Conservation (phyloP, 176 grass and related monocot genomes). For the Rhipidocladum racemiflorum region DNA sequence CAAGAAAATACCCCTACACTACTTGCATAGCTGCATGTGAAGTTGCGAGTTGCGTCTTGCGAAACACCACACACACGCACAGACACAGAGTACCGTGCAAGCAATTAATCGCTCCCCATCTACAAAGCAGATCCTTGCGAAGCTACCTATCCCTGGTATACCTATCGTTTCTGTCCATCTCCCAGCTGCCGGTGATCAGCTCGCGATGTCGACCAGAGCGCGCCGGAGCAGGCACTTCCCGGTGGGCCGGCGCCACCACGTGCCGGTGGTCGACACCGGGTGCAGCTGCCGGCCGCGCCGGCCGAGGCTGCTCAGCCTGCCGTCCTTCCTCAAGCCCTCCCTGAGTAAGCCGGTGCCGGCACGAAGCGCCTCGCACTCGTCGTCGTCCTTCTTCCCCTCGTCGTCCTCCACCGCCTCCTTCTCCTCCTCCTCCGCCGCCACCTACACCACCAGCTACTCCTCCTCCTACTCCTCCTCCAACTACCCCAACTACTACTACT, state of each 20-base stretch:
- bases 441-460: constrained; percentile 25
- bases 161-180: neutral
- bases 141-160: neutral
- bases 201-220: neutral
- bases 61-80: neutral
- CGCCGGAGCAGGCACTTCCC: constrained; percentile 32
- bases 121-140: neutral
- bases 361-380: neutral
- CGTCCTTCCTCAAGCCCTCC: constrained; percentile 39
- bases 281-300: constrained; percentile 54
- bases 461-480: constrained; percentile 22
- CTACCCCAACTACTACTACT: constrained; percentile 2
- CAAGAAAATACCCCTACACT: neutral
- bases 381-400: neutral
- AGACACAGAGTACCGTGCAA: constrained; percentile 17
- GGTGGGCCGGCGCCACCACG: constrained; percentile 39
- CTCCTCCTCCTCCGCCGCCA: constrained; percentile 30
- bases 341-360: neutral
- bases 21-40: constrained; percentile 13
- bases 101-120: neutral
- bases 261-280: constrained; percentile 42
- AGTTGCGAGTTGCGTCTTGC: neutral
- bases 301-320: constrained; percentile 31
- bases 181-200: neutral
- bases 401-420: constrained; percentile 39